Conservation (phyloP, 78 protist genomes). For the Pelomyxa schiedti region DNA sequence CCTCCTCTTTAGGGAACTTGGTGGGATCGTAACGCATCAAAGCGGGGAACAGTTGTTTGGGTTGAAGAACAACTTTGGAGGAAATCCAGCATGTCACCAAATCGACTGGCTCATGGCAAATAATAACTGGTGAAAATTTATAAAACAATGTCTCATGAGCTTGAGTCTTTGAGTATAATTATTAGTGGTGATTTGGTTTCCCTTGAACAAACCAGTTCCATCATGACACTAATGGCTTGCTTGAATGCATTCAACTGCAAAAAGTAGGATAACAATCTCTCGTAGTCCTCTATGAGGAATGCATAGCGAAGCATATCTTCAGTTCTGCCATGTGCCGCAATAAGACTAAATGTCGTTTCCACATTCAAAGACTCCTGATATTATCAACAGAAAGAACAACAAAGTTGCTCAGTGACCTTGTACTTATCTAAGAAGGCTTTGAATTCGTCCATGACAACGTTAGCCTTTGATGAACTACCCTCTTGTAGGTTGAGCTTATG, state of each 20-base stretch:
- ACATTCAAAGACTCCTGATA: constrained; percentile 33
- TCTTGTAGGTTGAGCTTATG: constrained; percentile 35
- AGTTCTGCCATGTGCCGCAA: constrained; percentile 70
- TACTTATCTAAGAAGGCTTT: constrained; percentile 24
- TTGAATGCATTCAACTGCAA: constrained; percentile 47
- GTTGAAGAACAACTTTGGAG: constrained; percentile 21
- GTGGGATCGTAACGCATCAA: constrained; percentile 69
- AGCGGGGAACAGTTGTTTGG: constrained; percentile 73
- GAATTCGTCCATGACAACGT: constrained; percentile 7
- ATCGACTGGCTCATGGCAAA: constrained; percentile 67
- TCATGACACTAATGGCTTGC: constrained; percentile 46
- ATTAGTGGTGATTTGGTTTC: too few species aligned
- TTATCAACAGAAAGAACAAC: too few species aligned
- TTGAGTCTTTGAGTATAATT: too few species aligned
- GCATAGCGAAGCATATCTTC: constrained; percentile 76
- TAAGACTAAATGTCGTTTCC: constrained; percentile 65
- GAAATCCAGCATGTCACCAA: constrained; percentile 58
- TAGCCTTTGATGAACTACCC: too few species aligned
- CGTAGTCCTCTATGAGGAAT: constrained; percentile 58
- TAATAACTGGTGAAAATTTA: constrained; percentile 71
- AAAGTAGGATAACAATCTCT: constrained; percentile 71
- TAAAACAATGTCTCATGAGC: constrained; percentile 33
- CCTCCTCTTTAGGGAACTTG: too few species aligned
- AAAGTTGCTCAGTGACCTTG: too few species aligned
- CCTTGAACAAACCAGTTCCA: constrained; percentile 3